Evolutionary conservation across 805 yeast species (phyloP), one percentile per base, ranked within the genome.

Genomic region (Metschnikowia colocasiae): DNA sequence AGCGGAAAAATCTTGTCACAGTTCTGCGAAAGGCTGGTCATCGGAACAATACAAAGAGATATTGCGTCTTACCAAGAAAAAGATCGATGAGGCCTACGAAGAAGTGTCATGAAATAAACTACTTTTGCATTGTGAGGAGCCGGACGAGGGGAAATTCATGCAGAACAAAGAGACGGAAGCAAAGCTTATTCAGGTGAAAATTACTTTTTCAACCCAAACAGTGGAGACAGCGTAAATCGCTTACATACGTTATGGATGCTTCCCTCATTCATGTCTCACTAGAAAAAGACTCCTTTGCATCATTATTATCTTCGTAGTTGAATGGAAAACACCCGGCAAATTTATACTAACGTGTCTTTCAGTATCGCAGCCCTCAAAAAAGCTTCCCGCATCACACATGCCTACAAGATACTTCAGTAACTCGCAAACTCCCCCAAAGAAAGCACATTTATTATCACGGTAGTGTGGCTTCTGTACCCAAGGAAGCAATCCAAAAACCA

Each of bases 41-140:
- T 22, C 43, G 3, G 48, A 48, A 15, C 51, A 51, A 35, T 50
- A 54, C 33, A 46, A 45, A 20, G 57, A 54, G 33, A 47, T 54
- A 36, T 51, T 56, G 39, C 49, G 52, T 8, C 37, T 56, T 30
- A 48, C 59, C 4, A 52, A 51, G 27, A 38, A 48, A 34, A 42
- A 52, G 8, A 32, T 56, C 26, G 57, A 56, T 16, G 49, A 47
- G 27, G 46, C 52, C 1, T 54, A 52, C 42, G 25, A 34, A 10
- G 44, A 47, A 6, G 16, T 40, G 10, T 32, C 12, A 12, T 40
- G 10, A 7, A 15, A 3, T 5, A 19, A 4, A 15, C 6, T 15
- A 7, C 9, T 10, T 23, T 23, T 36, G 18, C 27, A n/a, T 35
- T 35, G 27, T 25, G 22, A n/a, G 10, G 15, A 36, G 19, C 15